phyloP scores from a whole-genome alignment of 2,329 filamentous ascomycete genomes.

The Thermomyces lanuginosus region DNA sequence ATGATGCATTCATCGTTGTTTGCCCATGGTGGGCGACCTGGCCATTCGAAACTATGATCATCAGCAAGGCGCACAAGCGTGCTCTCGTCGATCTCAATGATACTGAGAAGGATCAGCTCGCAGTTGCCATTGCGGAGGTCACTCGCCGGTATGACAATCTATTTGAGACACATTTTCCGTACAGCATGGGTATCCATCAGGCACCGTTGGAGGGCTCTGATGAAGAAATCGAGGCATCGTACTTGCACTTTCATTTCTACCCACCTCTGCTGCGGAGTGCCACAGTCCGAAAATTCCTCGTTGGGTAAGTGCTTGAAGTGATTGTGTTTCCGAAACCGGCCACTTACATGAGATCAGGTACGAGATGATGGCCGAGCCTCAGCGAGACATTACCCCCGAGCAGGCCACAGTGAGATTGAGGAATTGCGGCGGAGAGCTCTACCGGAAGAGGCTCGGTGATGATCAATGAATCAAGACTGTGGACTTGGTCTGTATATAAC shows the following conservation, averaged over 20 bases:
- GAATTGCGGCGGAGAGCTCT: constrained; percentile 63
- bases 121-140: constrained; percentile 73
- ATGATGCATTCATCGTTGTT: constrained; percentile 66
- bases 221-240: constrained; percentile 73
- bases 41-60: constrained; percentile 89
- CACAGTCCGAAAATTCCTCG: constrained; percentile 87
- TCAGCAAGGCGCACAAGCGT: constrained; percentile 69
- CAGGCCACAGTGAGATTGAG: constrained; percentile 70
- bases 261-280: constrained; percentile 82
- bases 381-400: constrained; percentile 93
- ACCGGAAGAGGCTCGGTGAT: constrained; percentile 46
- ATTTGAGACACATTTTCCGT: constrained; percentile 92
- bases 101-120: constrained; percentile 55
- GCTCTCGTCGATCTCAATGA: constrained; percentile 66
- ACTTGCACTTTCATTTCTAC: constrained; percentile 96
- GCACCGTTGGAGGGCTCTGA: constrained; percentile 67
- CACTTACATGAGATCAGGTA: constrained; percentile 36
- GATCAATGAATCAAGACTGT: neutral
- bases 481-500: neutral
- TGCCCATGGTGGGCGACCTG: constrained; percentile 97
- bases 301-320: constrained; percentile 41
- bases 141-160: constrained; percentile 89
- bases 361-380: constrained; percentile 93
- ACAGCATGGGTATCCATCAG: constrained; percentile 94
- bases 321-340: neutral